Evolutionary conservation across 2,329 filamentous ascomycete genomes (phyloP).

Genomic region (Tolypocladium endophyticum): DNA sequence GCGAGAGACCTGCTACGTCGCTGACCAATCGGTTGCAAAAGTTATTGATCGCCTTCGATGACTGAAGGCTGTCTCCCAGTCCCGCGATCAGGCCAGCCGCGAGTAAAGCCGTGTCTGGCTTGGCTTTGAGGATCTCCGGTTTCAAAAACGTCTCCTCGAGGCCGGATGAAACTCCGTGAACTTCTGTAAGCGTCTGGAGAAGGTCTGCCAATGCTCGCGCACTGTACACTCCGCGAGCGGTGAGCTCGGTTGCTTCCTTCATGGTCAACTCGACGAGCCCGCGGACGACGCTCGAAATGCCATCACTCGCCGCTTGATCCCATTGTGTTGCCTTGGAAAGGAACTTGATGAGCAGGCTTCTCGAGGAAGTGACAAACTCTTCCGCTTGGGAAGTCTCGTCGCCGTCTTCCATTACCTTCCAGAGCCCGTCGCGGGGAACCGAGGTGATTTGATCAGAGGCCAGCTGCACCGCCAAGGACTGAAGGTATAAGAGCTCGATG

Average conservation of each 20-base stretch:
- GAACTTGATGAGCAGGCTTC: conserved; percentile 23
- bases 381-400: conserved; percentile 29
- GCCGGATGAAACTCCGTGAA: conserved; percentile 31
- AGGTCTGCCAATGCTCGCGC: conserved; percentile 41
- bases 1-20: conserved; percentile 42
- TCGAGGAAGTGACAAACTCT: conserved; percentile 29
- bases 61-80: conserved; percentile 36
- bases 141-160: conserved; percentile 38
- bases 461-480: conserved; percentile 39
- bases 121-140: conserved; percentile 34
- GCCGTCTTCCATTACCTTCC: conserved; percentile 26
- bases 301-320: conserved; percentile 21
- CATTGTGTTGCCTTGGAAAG: conserved; percentile 24
- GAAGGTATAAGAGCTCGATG: conserved; percentile 39
- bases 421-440: conserved; percentile 33
- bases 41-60: conserved; percentile 37
- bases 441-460: conserved; percentile 43
- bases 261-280: conserved; percentile 34
- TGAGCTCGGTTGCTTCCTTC: conserved; percentile 28
- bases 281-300: conserved; percentile 25
- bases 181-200: conserved; percentile 34
- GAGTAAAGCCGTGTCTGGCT: conserved; percentile 34
- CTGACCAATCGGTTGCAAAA: conserved; percentile 52
- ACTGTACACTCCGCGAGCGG: conserved; percentile 38
- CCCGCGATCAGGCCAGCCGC: conserved; percentile 41